These are phyloP conservation scores for Naganishia sp. DNA, from an alignment of 1,284 basidiomycete species.

Conservation along the genomic window DNA sequence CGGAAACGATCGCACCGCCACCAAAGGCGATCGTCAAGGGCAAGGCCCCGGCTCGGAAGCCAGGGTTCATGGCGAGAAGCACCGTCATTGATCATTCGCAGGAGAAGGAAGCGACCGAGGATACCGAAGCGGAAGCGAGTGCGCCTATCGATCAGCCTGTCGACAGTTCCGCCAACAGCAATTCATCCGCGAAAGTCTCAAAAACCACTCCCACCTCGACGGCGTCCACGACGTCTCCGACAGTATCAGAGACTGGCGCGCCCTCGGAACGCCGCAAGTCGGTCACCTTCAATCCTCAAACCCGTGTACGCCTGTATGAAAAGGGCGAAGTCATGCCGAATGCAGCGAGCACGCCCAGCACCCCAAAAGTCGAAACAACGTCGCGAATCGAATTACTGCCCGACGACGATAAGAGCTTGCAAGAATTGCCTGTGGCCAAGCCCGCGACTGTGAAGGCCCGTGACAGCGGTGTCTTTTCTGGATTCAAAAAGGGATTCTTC, in stretches of 20 bases:
- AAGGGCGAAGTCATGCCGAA: constrained; percentile 27
- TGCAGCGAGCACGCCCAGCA: not conserved
- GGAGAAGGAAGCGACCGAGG: not conserved
- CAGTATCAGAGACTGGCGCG: not conserved
- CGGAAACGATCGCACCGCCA: constrained; percentile 3
- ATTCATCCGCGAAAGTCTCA: too few relatives aligned
- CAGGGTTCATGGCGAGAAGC: constrained; percentile 14
- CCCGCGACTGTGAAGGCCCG: not conserved
- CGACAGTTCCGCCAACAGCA: too few relatives aligned
- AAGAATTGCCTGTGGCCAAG: not conserved
- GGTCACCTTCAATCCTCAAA: constrained; percentile 28
- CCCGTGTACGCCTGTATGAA: constrained; percentile 26
- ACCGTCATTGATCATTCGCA: constrained; percentile 13
- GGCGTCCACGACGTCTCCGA: not conserved
- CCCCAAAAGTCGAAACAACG: too few relatives aligned
- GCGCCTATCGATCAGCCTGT: too few relatives aligned
- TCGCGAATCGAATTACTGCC: constrained; percentile 4
- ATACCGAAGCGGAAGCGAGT: not conserved
- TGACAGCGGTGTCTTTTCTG: constrained; percentile 16
- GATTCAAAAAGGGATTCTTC: constrained; percentile 33
- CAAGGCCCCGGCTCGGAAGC: not conserved
- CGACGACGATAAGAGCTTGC: not conserved
- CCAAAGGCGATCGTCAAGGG: constrained; percentile 17
- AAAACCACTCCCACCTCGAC: not conserved
- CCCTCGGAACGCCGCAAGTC: constrained; percentile 18